Evolutionary conservation across 257 asterid species (phyloP), one percentile per base, ranked within the genome.

Genomic region (Buddleja alternifolia): DNA sequence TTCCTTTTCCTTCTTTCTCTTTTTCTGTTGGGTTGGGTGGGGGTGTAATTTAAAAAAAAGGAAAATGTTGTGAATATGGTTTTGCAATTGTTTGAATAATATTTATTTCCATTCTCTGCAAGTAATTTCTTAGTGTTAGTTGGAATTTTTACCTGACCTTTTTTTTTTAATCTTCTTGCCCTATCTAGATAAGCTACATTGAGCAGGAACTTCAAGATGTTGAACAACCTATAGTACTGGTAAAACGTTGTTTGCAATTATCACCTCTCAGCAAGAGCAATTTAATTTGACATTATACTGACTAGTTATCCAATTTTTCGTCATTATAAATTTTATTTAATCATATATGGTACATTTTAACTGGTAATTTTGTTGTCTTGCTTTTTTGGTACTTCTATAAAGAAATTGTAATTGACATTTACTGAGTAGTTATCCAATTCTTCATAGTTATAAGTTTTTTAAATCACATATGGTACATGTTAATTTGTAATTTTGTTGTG

Each of bases 181-280:
- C 32, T 73, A 77, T 79, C 54, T 87, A 93, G 98, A 75, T 85
- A 53, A 78, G 76, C 82, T 90, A 85, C 76, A 59, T 93, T 24
- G 86, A 90, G 76, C 95, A 84, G 62, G 94, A 90, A 63, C 80
- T 86, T 73, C 81, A 63, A 60, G 84, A 81, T 44, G 82, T 52
- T 63, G 80, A 81, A 72, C 75, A 78, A 15, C 98, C 97, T 16
- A 70, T 90, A 63, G 50, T 86, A 62, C 86, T 93, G 90, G 98
- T 93, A 88, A 71, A 52, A 45, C 51, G 16, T 47, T 45, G 62
- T 42, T 68, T 54, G 37, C 67, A 34, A 14, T 45, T 57, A 37
- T 52, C n/a, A 10, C 37, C 37, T 48, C 16, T 9, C 70, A 69
- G 51, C 21, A 15, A 20, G 55, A 63, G 34, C 64, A 55, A 41